Evolutionary conservation across 1,139 yeast species (phyloP).

Genomic region (Yamadazyma membranifaciens): DNA sequence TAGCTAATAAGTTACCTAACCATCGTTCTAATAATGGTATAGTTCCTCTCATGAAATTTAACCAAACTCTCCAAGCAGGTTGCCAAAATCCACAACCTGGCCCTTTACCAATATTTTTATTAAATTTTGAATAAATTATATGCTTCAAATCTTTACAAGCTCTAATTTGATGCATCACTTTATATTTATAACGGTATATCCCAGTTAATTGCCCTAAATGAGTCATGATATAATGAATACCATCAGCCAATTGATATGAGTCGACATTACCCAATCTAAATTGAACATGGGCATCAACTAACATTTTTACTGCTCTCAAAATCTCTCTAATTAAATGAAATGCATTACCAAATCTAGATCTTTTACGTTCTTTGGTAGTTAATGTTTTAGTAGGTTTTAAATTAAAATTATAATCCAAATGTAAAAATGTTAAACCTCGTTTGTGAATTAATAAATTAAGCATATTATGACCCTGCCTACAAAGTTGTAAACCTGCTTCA

Average conservation of each 20-base stretch:
- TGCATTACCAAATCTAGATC: conserved; percentile 94
- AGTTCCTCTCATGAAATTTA: conserved; percentile 88
- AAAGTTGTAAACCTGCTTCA: conserved; percentile 93
- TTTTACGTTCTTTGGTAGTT: conserved; percentile 94
- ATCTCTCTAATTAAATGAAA: conserved; percentile 93
- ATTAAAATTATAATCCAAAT: conserved; percentile 92
- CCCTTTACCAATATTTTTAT: conserved; percentile 84
- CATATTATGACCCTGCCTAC: conserved; percentile 94
- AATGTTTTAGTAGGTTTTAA: conserved; percentile 94
- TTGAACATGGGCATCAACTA: conserved; percentile 94
- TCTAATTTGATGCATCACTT: conserved; percentile 97
- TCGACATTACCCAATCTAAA: conserved; percentile 87
- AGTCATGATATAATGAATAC: conserved; percentile 81
- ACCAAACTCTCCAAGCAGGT: conserved; percentile 98
- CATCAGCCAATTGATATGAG: conserved; percentile 94
- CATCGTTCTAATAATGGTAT: conserved; percentile 91
- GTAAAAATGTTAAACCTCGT: conserved; percentile 88
- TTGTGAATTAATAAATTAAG: conserved; percentile 84
- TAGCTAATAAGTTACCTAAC: conserved; percentile 85
- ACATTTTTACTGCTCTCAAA: conserved; percentile 70
- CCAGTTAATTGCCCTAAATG: conserved; percentile 97
- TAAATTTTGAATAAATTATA: conserved; percentile 80
- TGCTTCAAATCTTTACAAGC: conserved; percentile 96
- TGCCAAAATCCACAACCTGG: conserved; percentile 99
- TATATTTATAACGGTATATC: conserved; percentile 92